phyloP scores from a whole-genome alignment of 306 rosid genomes.

The Quercus agrifolia region DNA sequence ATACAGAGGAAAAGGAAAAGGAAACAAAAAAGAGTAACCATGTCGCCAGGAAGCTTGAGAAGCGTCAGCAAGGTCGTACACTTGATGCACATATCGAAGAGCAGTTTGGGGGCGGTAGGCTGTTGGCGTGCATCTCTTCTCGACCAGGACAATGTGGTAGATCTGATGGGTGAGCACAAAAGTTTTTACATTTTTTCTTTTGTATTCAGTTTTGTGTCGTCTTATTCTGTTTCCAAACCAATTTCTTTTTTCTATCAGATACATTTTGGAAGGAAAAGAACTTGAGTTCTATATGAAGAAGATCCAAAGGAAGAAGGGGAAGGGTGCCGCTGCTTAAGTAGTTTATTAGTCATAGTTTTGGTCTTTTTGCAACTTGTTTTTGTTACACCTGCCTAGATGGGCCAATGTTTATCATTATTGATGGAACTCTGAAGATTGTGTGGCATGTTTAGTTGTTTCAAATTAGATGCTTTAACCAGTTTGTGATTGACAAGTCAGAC shows the following conservation, averaged over 20 bases:
- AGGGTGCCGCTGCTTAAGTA: conserved; percentile 45
- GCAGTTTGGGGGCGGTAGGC: conserved; percentile 41
- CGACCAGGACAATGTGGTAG: conserved; percentile 50
- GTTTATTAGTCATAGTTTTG: background rate
- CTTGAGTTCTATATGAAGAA: conserved; percentile 76
- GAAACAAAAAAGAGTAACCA: conserved; percentile 37
- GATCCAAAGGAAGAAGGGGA: conserved; percentile 69
- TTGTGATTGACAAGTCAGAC: background rate
- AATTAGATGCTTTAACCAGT: conserved; percentile 7
- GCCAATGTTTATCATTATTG: background rate
- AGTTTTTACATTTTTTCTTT: background rate
- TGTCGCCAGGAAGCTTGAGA: conserved; percentile 39
- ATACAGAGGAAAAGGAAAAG: conserved; percentile 34
- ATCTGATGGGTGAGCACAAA: conserved; percentile 36
- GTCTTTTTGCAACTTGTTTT: background rate
- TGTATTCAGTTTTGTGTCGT: background rate
- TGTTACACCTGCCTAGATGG: conserved; percentile 7
- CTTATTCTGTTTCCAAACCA: background rate
- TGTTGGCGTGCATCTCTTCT: conserved; percentile 41
- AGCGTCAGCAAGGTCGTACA: conserved; percentile 32
- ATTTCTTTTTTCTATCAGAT: conserved; percentile 28
- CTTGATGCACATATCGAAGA: conserved; percentile 40
- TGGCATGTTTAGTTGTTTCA: background rate
- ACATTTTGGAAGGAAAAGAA: conserved; percentile 70
- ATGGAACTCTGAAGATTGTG: background rate